Percentiles rank a stretch among this genome's conserved stretches.
Evolutionary conservation across 2,329 filamentous ascomycete genomes (phyloP).

Genomic region (Tolypocladium capitatum): DNA sequence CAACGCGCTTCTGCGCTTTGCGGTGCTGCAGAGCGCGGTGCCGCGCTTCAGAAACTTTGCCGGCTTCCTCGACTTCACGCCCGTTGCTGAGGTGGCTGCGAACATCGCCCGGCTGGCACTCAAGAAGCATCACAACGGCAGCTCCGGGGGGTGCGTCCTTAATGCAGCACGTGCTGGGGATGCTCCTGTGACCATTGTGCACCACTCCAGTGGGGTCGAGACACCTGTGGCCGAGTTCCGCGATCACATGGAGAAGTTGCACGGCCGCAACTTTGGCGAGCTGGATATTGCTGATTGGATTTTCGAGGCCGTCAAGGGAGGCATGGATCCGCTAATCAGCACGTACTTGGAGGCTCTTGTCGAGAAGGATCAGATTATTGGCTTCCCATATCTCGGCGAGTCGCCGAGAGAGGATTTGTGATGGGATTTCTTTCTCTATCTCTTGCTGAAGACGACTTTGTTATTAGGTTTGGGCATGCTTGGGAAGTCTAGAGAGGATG

Average conservation of each 20-base stretch:
- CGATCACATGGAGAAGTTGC: background rate
- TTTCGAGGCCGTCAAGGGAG: background rate
- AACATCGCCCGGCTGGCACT: background rate
- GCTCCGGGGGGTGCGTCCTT: background rate
- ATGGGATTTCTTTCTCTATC: background rate
- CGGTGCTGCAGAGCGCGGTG: background rate
- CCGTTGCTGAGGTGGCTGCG: background rate
- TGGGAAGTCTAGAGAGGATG: background rate
- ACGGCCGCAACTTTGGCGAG: background rate
- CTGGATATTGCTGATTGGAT: background rate
- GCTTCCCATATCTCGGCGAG: background rate
- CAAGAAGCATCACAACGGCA: background rate
- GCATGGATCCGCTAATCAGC: background rate
- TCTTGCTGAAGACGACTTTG: background rate
- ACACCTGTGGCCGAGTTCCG: background rate
- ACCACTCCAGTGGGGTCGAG: background rate
- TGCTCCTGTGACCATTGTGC: background rate
- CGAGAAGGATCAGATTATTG: background rate
- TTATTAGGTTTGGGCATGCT: background rate
- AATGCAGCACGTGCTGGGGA: background rate
- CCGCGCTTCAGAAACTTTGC: background rate
- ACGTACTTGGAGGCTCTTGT: background rate
- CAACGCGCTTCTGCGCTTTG: slow-evolving; percentile 2
- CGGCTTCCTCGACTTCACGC: background rate
- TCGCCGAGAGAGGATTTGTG: background rate